Evolutionary conservation across 306 rosid genomes (phyloP).

Genomic region (Nissolia schottii): DNA sequence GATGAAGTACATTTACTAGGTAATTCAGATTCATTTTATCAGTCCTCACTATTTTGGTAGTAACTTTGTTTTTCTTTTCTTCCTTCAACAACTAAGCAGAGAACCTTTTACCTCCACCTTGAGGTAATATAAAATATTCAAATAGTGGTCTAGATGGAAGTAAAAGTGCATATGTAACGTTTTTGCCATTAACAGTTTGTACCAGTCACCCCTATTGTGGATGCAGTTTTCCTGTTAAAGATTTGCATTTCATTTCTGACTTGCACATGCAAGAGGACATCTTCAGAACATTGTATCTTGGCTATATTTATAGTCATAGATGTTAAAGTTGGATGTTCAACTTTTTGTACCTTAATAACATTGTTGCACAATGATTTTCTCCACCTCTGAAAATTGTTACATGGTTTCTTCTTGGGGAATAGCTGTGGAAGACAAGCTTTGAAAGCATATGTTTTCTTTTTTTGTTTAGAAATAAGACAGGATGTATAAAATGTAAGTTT

Average conservation of each 20-base stretch:
- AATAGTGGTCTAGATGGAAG: neutral
- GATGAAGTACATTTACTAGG: neutral
- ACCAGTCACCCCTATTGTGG: constrained; percentile 3
- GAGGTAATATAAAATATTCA: neutral
- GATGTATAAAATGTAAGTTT: too few species aligned
- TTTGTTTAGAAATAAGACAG: too few species aligned
- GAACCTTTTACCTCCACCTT: neutral
- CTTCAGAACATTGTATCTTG: neutral
- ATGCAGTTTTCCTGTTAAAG: neutral
- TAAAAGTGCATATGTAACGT: neutral
- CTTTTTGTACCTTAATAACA: neutral
- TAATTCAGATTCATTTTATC: neutral
- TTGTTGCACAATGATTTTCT: neutral
- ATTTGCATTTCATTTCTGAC: neutral
- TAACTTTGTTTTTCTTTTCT: neutral
- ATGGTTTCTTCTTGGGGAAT: neutral
- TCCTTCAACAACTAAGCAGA: neutral
- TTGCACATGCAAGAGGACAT: neutral
- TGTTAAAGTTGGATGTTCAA: neutral
- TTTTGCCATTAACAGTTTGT: neutral
- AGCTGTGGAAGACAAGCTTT: too few species aligned
- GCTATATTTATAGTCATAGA: neutral
- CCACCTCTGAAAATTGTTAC: neutral
- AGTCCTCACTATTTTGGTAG: neutral
- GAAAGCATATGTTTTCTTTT: too few species aligned